Evolutionary conservation across 2,329 filamentous ascomycete species (phyloP).

Genomic region (Pseudogymnoascus sp.): DNA sequence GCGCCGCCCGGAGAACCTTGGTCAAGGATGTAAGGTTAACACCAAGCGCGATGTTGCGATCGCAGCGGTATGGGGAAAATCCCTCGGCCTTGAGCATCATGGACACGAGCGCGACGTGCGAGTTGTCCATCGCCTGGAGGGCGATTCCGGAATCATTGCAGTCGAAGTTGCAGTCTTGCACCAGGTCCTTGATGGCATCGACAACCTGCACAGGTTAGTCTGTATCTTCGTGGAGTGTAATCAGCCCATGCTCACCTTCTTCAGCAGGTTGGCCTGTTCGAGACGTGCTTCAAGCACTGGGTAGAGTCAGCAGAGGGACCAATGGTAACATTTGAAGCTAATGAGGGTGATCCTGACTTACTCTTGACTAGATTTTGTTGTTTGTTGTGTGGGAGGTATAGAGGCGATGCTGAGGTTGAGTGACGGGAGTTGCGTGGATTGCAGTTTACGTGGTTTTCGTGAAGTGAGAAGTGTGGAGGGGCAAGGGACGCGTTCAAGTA

Average conservation of each 20-base stretch:
- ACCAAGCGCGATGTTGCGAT: constrained; percentile 96
- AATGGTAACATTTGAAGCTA: not conserved
- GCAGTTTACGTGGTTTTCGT: constrained; percentile 2
- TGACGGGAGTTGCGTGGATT: not conserved
- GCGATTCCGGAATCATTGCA: constrained; percentile 99
- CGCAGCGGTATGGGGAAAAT: constrained; percentile 93
- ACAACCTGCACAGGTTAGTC: constrained; percentile 59
- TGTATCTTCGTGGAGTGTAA: not conserved
- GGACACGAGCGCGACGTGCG: constrained; percentile 94
- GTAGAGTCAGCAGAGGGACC: not conserved
- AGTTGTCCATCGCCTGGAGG: constrained; percentile 99
- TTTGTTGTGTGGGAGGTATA: constrained; percentile 9
- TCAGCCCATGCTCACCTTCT: constrained; percentile 59
- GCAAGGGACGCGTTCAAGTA: constrained; percentile 7
- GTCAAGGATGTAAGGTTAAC: constrained; percentile 95
- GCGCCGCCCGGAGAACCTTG: constrained; percentile 90
- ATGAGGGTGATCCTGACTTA: not conserved
- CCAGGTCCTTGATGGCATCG: constrained; percentile 97
- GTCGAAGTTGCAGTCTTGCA: constrained; percentile 99
- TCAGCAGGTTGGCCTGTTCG: constrained; percentile 86
- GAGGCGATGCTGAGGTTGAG: constrained; percentile 1
- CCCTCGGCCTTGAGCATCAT: constrained; percentile 97
- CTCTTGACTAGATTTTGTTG: not conserved
- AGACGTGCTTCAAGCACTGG: constrained; percentile 90
- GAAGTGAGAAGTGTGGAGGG: constrained; percentile 8